Percentiles rank a stretch among this genome's conserved stretches.
Evolutionary conservation across 1,284 basidiomycete genomes (phyloP).

Genomic region (Meripilus lineatus): DNA sequence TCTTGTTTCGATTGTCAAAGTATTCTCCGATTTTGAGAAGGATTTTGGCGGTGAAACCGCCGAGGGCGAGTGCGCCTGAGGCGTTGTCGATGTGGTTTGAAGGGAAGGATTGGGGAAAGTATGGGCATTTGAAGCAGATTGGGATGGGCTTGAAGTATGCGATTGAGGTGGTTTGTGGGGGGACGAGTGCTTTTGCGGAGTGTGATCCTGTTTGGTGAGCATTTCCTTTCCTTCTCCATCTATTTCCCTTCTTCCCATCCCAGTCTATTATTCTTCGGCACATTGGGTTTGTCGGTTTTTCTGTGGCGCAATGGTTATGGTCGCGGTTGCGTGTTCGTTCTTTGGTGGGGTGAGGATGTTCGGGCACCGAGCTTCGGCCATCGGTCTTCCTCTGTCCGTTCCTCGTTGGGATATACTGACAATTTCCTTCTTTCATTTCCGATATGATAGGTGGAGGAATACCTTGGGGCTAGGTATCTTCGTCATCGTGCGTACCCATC

Average conservation of each 20-base stretch:
- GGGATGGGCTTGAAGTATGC: slow-evolving; percentile 32
- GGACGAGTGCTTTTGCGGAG: slow-evolving; percentile 54
- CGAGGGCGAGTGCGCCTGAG: slow-evolving; percentile 10
- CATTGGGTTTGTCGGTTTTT: no score
- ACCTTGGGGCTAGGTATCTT: slow-evolving; percentile 64
- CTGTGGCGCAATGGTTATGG: no score
- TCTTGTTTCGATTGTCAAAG: slow-evolving; percentile 51
- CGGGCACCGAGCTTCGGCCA: no score
- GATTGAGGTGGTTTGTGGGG: slow-evolving; percentile 46
- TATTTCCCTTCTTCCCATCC: no score
- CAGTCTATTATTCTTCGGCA: no score
- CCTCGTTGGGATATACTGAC: no score
- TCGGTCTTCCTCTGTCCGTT: no score
- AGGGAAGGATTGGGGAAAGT: slow-evolving; percentile 4
- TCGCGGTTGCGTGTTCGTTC: no score
- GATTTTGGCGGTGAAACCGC: slow-evolving; percentile 50
- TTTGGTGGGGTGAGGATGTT: no score
- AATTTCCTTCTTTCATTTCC: no score
- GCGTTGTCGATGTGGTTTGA: slow-evolving; percentile 13
- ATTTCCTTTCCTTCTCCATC: not conserved
- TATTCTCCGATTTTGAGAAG: slow-evolving; percentile 41
- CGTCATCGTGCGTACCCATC: slow-evolving; percentile 43
- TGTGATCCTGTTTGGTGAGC: slow-evolving; percentile 69
- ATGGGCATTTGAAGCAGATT: slow-evolving; percentile 15
- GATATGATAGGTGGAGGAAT: slow-evolving; percentile 82